Base-by-base conservation (phyloP, 768 basidiomycete species). In the Aureoboletus auriporus region DNA sequence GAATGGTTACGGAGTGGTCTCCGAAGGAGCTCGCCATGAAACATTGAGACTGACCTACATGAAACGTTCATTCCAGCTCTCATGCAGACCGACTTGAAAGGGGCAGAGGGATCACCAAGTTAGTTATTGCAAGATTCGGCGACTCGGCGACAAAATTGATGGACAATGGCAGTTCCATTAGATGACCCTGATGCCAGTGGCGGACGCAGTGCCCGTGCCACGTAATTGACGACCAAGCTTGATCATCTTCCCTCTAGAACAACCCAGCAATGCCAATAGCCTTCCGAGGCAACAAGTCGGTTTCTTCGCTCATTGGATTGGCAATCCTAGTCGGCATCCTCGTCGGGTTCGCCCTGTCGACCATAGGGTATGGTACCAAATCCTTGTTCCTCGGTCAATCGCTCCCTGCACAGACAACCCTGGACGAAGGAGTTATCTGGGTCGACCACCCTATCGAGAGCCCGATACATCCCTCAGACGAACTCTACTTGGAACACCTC, bases 401-500 rank as follows among this genome's bases (percentile, higher is more conserved):
- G 3, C 53, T 52, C 12, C 58, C 63, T 13, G 54, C 23, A 6
- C 20, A 43, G 20, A 50, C 41, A 30, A 45, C 33, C 1, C n/a
- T 55, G 42, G 16, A 39, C 26, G 52, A 56, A 11, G 56, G 53
- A 12, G 50, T 55, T 46, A 16, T 55, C 20, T 47, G 52, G 52
- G 11, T 27, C 2, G 44, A 62, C 14, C 46, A 53, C n/a, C 34
- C 53, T n/a, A 8, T 34, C 31, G 36, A 35, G 13, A 14, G 31
- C 23, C 14, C 45, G 5, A 5, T 30, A 4, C 47, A 55, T 14
- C 6, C 49, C 6, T 44, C 39, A 26, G 58, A 61, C 12, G 56
- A 62, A 10, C 55, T 53, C 29, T 62, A 64, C n/a, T 20, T 70
- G 29, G 54, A 70, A 31, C 55, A 65, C 30, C 56, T 76, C 23